A percentile compares a stretch with the other conserved stretches of the same genome.
phyloP scores from a whole-genome alignment of 192 early-diverging fungal species.

The Cladochytrium replicatum region DNA sequence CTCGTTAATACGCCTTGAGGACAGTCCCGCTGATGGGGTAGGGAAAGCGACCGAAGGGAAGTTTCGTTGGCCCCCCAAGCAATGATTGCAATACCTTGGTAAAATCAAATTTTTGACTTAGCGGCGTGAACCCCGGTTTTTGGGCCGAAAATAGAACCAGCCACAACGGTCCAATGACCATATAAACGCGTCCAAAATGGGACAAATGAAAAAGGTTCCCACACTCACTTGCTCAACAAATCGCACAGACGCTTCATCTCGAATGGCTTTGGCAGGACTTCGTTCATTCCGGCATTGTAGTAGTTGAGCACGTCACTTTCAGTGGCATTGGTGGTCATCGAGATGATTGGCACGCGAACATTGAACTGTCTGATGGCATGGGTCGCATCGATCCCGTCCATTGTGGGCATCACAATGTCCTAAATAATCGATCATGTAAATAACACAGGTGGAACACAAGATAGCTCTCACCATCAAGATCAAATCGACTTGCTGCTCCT shows the following conservation, averaged over 20 bases:
- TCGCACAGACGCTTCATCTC: constrained; percentile 14
- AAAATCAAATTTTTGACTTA: no score
- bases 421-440: not conserved
- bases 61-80: no score
- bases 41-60: no score
- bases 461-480: constrained; percentile 42
- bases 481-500: constrained; percentile 54
- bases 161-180: no score
- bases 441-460: not conserved
- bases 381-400: constrained; percentile 62
- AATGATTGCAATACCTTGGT: no score
- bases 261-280: constrained; percentile 64
- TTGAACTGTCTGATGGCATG: constrained; percentile 64
- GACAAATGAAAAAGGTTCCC: no score
- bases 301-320: constrained; percentile 57
- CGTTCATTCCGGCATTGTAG: constrained; percentile 62
- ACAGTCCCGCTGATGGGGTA: no score
- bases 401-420: constrained; percentile 63
- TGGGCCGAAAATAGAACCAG: no score
- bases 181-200: no score
- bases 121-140: no score
- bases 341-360: constrained; percentile 57
- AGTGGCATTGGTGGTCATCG: constrained; percentile 64
- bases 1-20: no score
- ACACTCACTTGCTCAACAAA: constrained; percentile 14